Conservation (phyloP, 169 alveolate species). For the Plasmodium sp. region DNA sequence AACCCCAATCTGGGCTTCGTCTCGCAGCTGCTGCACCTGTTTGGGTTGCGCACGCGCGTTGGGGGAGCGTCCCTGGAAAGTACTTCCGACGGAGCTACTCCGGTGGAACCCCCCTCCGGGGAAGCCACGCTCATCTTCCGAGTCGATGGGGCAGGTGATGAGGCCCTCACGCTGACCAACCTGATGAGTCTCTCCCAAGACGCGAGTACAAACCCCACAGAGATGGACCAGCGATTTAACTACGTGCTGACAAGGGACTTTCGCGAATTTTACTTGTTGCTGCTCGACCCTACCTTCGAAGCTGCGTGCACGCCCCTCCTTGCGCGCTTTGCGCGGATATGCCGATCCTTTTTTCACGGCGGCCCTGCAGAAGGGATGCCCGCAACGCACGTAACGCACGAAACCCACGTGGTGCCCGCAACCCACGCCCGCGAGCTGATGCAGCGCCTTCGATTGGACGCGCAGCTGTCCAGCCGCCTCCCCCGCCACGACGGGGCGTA, state of each 20-base stretch:
- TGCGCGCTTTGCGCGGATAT: conserved; percentile 9
- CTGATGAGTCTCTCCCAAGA: neutral
- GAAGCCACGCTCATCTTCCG: neutral
- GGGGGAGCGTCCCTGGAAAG: too few species aligned
- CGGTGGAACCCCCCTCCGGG: neutral
- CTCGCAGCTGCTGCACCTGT: conserved; percentile 50
- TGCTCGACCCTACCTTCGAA: conserved; percentile 26
- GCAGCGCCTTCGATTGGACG: neutral
- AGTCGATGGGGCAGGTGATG: neutral
- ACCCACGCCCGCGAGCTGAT: neutral
- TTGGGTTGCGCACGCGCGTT: neutral
- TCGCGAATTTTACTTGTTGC: neutral
- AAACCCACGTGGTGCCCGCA: neutral
- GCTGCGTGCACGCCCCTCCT: neutral
- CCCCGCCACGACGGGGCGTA: neutral
- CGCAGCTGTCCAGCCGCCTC: neutral
- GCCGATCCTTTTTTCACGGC: neutral
- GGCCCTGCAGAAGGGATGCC: neutral
- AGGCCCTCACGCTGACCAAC: neutral
- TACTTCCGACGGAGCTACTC: too few species aligned
- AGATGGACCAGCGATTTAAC: conserved; percentile 31
- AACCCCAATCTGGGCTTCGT: conserved; percentile 79
- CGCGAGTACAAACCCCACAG: neutral
- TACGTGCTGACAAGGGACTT: conserved; percentile 6
- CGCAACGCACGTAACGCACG: neutral